Base-by-base conservation (phyloP, 1,284 basidiomycete species). In the Ceratobasidium sp. region DNA sequence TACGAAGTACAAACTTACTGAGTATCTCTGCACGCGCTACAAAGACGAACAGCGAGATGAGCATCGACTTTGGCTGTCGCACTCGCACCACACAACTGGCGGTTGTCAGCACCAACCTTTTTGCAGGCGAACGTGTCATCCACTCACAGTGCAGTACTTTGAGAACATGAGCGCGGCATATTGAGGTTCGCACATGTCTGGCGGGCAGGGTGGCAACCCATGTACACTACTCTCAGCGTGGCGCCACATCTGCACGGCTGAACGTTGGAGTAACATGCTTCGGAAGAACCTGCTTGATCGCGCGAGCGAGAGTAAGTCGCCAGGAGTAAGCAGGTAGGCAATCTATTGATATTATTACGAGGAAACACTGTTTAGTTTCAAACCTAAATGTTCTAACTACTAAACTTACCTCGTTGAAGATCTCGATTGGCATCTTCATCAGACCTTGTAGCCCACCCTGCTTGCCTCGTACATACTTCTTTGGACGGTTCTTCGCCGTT, bases 241-340 rank as follows among this genome's bases (percentile, higher is more conserved):
- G 4, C 39, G 51, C 69, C 69, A 71, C 5, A 71, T 60, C 10
- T 23, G 55, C 15, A 46, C 15, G 10, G 55, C 69, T 1, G 69
- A 58, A 3, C 69, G 51, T 5, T n/a, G 28, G 12, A 71, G n/a
- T 6, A 71, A 15, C 3, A 71, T 13, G 28, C 15, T 28, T 3
- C 55, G 69, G n/a, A 71, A 71, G 40, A 58, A 58, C 39, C 60
- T 71, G 53, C 56, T 71, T 5, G 69, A 39, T 10, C 69, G 55
- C 9, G 56, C 40, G 26, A 71, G 56, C 15, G 69, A 40, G 23
- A 71, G 49, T 39, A 71, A 42, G 39, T 71, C 69, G 10, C 69
- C 69, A 60, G 55, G 69, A 3, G 2, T 23, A 39, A 44, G 33
- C 44, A 55, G 42, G 13, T 15, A 60, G 3, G 55, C 53, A 39